These are phyloP conservation scores for Scenedesmus sp. DNA, from an alignment of 163 green algal genomes.

Conservation along the genomic window DNA sequence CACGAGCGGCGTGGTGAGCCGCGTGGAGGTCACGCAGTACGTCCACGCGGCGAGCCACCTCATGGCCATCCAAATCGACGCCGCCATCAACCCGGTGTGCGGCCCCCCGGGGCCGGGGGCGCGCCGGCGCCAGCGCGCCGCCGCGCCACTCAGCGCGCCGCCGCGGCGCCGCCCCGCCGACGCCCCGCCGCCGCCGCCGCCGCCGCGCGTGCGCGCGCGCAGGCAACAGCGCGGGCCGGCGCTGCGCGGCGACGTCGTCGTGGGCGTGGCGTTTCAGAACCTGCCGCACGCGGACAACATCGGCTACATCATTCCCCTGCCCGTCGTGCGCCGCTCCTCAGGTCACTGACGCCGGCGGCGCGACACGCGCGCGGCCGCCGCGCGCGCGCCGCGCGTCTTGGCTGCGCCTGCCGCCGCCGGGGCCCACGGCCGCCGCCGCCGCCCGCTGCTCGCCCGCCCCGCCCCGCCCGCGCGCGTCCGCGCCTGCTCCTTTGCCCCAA, in stretches of 20 bases:
- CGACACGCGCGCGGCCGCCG: background rate
- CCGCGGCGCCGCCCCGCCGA: too few relatives aligned
- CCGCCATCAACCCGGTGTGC: constrained; percentile 12
- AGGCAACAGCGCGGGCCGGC: constrained; percentile 64
- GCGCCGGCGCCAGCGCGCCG: too few relatives aligned
- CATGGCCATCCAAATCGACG: constrained; percentile 77
- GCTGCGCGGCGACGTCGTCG: constrained; percentile 60
- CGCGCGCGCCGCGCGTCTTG: background rate
- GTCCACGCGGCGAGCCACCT: constrained; percentile 67
- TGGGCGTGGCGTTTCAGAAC: constrained; percentile 78
- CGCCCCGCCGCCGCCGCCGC: too few relatives aligned
- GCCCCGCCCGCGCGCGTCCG: background rate
- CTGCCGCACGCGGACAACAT: constrained; percentile 69
- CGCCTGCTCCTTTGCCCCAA: background rate
- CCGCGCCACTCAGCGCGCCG: too few relatives aligned
- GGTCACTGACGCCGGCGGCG: background rate
- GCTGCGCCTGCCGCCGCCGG: too few relatives aligned
- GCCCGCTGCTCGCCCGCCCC: too few relatives aligned
- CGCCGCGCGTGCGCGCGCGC: too few relatives aligned
- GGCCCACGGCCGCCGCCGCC: too few relatives aligned
- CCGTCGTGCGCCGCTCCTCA: constrained; percentile 67
- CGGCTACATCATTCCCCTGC: constrained; percentile 74
- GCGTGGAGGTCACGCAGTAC: constrained; percentile 68
- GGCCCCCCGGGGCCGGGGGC: too few relatives aligned
- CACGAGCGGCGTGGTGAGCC: constrained; percentile 51